Evolutionary conservation across 305 asterid species (phyloP).

Genomic region (Solanum hybrid): DNA sequence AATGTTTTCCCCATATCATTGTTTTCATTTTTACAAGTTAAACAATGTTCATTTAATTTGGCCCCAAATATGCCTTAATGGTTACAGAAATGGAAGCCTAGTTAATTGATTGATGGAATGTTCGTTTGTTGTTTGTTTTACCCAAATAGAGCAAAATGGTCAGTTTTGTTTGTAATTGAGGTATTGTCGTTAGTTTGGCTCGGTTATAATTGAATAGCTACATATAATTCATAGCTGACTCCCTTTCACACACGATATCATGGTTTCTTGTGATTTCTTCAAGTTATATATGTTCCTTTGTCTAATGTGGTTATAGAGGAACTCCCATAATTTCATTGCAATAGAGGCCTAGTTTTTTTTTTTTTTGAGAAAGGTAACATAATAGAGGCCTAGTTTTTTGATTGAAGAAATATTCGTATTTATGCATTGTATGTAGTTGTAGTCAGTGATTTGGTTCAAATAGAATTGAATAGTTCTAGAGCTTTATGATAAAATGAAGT

Average conservation of each 20-base stretch:
- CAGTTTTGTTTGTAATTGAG: background rate
- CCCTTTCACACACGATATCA: background rate
- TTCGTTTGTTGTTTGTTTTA: background rate
- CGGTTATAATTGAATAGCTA: background rate
- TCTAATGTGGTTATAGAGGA: background rate
- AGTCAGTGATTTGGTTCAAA: background rate
- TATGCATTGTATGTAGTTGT: background rate
- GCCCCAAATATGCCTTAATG: background rate
- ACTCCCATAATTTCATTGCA: background rate
- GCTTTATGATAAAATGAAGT: background rate
- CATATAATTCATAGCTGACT: background rate
- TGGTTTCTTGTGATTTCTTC: background rate
- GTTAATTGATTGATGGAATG: background rate
- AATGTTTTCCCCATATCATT: background rate
- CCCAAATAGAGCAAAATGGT: background rate
- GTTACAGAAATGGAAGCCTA: background rate
- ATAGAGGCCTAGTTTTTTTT: background rate
- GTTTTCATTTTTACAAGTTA: background rate
- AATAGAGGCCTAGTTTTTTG: background rate
- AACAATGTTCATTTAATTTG: background rate
- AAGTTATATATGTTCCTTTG: background rate
- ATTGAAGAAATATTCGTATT: background rate
- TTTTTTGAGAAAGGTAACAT: too few species aligned
- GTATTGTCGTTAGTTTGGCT: background rate
- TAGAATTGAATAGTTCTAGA: background rate